phyloP scores from a whole-genome alignment of 208 protist species.

The Leishmania arabica region DNA sequence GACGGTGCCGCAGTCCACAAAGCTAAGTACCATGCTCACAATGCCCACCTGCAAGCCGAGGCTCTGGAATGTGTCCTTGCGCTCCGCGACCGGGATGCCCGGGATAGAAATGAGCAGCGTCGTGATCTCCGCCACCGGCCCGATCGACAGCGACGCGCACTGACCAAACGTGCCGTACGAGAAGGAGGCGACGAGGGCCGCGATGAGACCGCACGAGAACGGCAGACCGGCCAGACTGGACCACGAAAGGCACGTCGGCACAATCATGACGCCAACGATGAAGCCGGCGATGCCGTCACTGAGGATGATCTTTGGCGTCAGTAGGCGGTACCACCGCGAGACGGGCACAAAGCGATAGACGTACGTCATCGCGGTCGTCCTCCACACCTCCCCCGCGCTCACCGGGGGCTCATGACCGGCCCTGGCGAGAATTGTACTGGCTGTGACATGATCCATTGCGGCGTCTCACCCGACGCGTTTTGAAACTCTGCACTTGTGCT shows the following conservation, averaged over 20 bases:
- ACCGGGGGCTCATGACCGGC: neutral
- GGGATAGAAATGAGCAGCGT: constrained; percentile 59
- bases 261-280: constrained; percentile 60
- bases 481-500: neutral
- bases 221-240: constrained; percentile 45
- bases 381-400: constrained; percentile 5
- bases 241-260: constrained; percentile 55
- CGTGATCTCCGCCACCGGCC: constrained; percentile 57
- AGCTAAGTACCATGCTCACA: constrained; percentile 45
- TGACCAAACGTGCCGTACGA: constrained; percentile 56
- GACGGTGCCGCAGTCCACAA: constrained; percentile 54
- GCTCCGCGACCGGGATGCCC: constrained; percentile 25
- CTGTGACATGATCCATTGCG: neutral
- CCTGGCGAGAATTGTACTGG: neutral
- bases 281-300: constrained; percentile 46
- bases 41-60: constrained; percentile 56
- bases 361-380: constrained; percentile 9
- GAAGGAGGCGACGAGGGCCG: constrained; percentile 42
- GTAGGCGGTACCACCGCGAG: constrained; percentile 31
- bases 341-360: constrained; percentile 44
- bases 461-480: neutral
- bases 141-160: constrained; percentile 44
- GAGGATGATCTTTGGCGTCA: constrained; percentile 29
- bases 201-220: constrained; percentile 46
- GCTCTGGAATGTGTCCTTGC: constrained; percentile 38